Base-by-base conservation (phyloP, 805 yeast species). In the Kodamaea nitidulidarum region DNA sequence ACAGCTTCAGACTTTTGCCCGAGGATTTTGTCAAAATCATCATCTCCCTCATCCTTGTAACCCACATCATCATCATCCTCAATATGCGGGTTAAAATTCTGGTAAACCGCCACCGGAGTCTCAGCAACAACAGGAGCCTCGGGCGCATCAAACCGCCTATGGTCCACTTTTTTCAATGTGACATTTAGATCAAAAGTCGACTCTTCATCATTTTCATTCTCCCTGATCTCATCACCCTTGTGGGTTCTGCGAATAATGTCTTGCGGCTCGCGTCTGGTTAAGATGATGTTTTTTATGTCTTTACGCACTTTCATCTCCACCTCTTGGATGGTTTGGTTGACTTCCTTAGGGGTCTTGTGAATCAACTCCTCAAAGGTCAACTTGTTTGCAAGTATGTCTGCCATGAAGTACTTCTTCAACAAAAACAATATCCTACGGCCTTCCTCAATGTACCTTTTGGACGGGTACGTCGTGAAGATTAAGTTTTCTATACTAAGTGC, bases 191-290 rank as follows among this genome's bases (percentile, higher is more conserved):
- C 63, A 24, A 51, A 49, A 15, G 53, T 59, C 12, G 57, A 59
- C 25, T 36, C 40, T 7, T 44, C 45, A n/a, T 42, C 40, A 21
- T 51, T 48, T 33, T 58, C 58, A 36, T 56, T 53, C 40, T 84
- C 95, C 4, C 86, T 71, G n/a, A 84, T 58, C 53, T 84, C 90
- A 45, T 88, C 95, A 17, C 96, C 96, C 57, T 84, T 85, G 56
- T 88, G 95, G 3, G 96, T 86, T 51, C 88, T 72, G 48, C 87
- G 71, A 47, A 86, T 77, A 32, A 80, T 72, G 12, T 88, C 88
- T 20, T 62, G 55, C 22, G 70, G 77, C 21, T 52, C 58, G 28
- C 68, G 73, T 26, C 75, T 77, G 31, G 80, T 80, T 36, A 88
- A 62, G 10, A 88, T 84, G 12, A 84, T 73, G 40, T 83, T 80